Base-by-base conservation (phyloP, 2,329 filamentous ascomycete species). In the Colletotrichum zoysiae region DNA sequence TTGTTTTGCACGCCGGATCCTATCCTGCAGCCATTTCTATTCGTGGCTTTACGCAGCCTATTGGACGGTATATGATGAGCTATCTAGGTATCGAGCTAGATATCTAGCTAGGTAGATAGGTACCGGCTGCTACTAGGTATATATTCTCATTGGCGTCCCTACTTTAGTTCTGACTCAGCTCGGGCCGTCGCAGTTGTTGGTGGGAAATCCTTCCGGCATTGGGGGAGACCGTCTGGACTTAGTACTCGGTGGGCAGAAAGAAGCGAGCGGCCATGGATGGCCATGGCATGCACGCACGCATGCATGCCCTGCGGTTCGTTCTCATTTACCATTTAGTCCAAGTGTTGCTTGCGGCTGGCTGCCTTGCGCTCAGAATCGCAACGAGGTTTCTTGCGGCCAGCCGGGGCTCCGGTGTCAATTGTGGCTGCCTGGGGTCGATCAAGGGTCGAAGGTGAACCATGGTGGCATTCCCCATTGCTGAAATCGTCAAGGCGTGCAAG, bases 301-400 rank as follows among this genome's bases (percentile, higher is more conserved):
- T 33, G 26, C 30, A 11, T 44, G 26, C 30, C 46, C 26, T 50
- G 58, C 40, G 44, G 44, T 42, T 35, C 20, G 42, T 42, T 35
- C 20, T 44, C 11, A 44, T 33, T 44, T 11, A 38, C 7, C 35
- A 3, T 30, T 38, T 38, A 11, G 14, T 11, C 20, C 30, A 56
- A 48, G 51, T 33, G 18, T 50, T 68, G 66, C 51, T n/a, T 46
- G 66, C 59, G 51, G 62, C 40, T 65, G 51, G 62, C 40, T 65
- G 50, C 42, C 60, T 69, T 23, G 20, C 44, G 30, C 38, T 46
- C 16, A 53, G n/a, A 16, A 48, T 2, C 20, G n/a, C 18, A 3
- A n/a, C 11, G 60, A n/a, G 23, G 59, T 18, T 55, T 33, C 48
- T 42, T 44, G 42, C 30, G 51, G 53, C 66, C 51, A 35, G 38